Base-by-base conservation (phyloP, 164 flowering plant genomes). In the Sedum album region DNA sequence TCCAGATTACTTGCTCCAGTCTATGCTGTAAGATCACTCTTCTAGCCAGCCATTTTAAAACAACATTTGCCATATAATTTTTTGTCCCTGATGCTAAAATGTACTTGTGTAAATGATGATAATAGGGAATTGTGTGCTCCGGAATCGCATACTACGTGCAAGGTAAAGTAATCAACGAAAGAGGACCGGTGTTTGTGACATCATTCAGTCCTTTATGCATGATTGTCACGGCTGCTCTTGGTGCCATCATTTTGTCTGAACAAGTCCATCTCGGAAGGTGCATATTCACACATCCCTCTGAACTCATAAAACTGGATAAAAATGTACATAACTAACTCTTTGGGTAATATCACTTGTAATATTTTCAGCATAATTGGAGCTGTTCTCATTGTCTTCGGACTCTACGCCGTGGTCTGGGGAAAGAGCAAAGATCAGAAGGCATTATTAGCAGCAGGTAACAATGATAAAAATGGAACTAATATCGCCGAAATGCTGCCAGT, bases 131-230 rank as follows among this genome's bases (percentile, higher is more conserved):
- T 20, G 77, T 86, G 21, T 70, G 82, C 69, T 86, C 90, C 0
- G 85, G 85, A 31, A 68, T 86, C 4, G 65, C 86, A 1, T 86
- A 86, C 44, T 83, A 81, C 38, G 78, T 86, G 17, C 88, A 86
- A 77, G 88, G 84, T 1, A n/a, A 80, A 18, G 84, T 84, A 26
- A 76, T 81, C 82, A 76, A 74, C 69, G 73, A 73, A 18, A 75
- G 84, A 72, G 90, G 85, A 0, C 86, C 90, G 0, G 88, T 86
- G 14, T 84, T 86, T 31, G 82, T 79, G 1, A 80, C 84, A 0
- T 83, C 86, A 3, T 84, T 86, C 70, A 81, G 77, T 70, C 90
- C 90, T 38, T 75, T 86, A 0, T 76, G 80, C 71, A 83, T 84
- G 90, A 72, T 84, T 70, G 73, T 86, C 23, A 83, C 78, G 1